A percentile compares a stretch with the other conserved stretches of the same genome.
Evolutionary conservation across 2,329 filamentous ascomycete genomes (phyloP).

Genomic region (Ophiosphaerella narmari): DNA sequence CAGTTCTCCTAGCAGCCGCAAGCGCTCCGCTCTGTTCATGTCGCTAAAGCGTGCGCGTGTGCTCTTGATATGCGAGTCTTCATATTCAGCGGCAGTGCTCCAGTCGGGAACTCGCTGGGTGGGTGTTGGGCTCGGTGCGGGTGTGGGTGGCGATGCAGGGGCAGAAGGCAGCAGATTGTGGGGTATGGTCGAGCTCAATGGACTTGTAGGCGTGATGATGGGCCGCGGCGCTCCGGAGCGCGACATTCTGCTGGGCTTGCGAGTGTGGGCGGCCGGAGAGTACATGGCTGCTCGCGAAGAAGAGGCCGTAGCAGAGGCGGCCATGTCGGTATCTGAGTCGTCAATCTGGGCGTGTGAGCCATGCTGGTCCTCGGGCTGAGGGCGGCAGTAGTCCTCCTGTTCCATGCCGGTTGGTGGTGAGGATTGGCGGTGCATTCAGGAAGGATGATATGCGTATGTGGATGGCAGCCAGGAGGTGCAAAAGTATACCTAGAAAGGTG

Average conservation of each 20-base stretch:
- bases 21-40: conserved; percentile 75
- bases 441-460: background rate
- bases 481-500: too few relatives aligned
- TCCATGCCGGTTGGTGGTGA: conserved; percentile 30
- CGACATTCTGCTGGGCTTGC: conserved; percentile 48
- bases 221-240: conserved; percentile 49
- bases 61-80: conserved; percentile 81
- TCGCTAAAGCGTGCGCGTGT: conserved; percentile 80
- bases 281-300: conserved; percentile 42
- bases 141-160: conserved; percentile 69
- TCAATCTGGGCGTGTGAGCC: conserved; percentile 25
- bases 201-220: conserved; percentile 57
- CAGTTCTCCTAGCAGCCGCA: conserved; percentile 82
- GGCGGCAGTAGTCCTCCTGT: conserved; percentile 39
- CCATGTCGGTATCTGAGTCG: conserved; percentile 45
- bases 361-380: conserved; percentile 24
- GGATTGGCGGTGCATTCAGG: conserved; percentile 10
- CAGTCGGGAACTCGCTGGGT: conserved; percentile 70
- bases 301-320: conserved; percentile 38
- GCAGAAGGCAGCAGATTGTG: conserved; percentile 67
- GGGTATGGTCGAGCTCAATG: conserved; percentile 56
- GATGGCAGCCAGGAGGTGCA: background rate
- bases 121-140: conserved; percentile 68
- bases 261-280: conserved; percentile 40
- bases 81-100: conserved; percentile 77